A percentile compares a stretch with the other conserved stretches of the same genome.
Evolutionary conservation across 2,329 filamentous ascomycete genomes (phyloP).

Genomic region (Fusarium fracticaudum): DNA sequence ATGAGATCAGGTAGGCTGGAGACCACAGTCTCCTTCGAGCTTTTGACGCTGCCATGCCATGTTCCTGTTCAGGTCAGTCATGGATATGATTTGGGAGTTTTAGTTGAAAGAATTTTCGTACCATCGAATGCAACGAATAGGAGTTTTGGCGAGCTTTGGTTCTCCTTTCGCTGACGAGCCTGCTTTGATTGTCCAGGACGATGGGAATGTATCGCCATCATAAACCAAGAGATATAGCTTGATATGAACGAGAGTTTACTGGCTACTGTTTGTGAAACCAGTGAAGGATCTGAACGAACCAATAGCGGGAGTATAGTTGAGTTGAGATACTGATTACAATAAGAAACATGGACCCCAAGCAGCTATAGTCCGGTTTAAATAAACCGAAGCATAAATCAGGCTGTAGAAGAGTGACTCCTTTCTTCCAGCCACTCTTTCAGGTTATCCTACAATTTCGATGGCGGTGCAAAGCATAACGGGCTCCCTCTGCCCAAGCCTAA

Average conservation of each 20-base stretch:
- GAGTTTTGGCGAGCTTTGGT: not conserved
- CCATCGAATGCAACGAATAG: not conserved
- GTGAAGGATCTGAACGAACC: too few species aligned
- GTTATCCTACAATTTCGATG: not conserved
- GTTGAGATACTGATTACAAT: not conserved
- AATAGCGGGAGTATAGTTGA: not conserved
- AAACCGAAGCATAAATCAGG: not conserved
- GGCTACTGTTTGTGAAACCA: too few species aligned
- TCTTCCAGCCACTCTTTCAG: not conserved
- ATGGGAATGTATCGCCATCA: not conserved
- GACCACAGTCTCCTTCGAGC: not conserved
- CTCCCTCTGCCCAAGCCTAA: not conserved
- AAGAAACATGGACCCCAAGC: not conserved
- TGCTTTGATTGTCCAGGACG: not conserved
- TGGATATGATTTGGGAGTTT: rapidly evolving
- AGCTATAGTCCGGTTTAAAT: not conserved
- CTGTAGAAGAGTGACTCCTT: not conserved
- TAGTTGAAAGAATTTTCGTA: not conserved
- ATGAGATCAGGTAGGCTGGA: not conserved
- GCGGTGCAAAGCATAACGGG: not conserved
- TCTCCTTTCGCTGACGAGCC: not conserved
- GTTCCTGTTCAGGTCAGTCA: not conserved
- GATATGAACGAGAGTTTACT: not conserved
- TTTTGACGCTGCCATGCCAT: not conserved
- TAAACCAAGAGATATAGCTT: rapidly evolving